Percentiles rank a stretch among this genome's conserved stretches.
Evolutionary conservation across 805 yeast species (phyloP).

Genomic region (Schizosaccharomyces lindneri): DNA sequence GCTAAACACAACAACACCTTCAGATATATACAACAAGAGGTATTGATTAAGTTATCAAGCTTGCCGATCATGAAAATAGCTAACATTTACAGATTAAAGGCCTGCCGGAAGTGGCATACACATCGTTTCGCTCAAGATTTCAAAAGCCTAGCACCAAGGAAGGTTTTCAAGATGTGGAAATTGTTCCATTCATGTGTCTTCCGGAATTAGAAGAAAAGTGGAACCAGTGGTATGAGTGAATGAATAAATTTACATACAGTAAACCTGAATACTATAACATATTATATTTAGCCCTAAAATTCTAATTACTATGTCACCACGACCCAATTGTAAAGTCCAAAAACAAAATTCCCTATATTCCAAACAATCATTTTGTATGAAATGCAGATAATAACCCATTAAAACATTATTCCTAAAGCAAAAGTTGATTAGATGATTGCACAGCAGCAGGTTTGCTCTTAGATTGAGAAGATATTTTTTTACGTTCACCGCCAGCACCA

Average conservation of each 20-base stretch:
- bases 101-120: not conserved
- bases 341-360: no score
- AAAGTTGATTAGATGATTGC: not conserved
- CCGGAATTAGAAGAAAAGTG: not conserved
- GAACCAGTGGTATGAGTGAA: not conserved
- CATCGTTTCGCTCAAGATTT: not conserved
- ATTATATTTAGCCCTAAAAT: no score
- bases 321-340: no score
- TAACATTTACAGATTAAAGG: not conserved
- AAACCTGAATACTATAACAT: no score
- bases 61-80: not conserved
- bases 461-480: not conserved
- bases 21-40: not conserved
- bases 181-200: not conserved
- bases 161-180: not conserved
- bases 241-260: not conserved
- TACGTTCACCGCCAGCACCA: not conserved
- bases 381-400: no score
- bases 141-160: not conserved
- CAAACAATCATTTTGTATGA: no score
- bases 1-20: slow-evolving; percentile 1
- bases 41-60: not conserved
- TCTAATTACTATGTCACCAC: no score
- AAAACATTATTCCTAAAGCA: not conserved
- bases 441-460: not conserved